Conservation (phyloP, 495 filamentous ascomycete species). For the Xylaria bambusicola region DNA sequence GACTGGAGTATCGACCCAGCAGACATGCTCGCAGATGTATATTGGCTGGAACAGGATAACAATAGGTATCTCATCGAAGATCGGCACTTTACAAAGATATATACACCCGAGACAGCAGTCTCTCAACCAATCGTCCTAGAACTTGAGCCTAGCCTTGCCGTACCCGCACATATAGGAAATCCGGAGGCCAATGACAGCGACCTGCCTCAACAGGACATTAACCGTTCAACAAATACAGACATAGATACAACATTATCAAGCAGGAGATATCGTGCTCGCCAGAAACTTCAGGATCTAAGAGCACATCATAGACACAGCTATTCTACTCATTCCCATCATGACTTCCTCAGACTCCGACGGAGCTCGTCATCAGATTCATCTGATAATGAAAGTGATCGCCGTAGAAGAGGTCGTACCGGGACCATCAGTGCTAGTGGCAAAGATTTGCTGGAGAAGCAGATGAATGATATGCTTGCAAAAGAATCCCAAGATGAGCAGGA, state of each 20-base stretch:
- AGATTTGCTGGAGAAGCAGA: constrained; percentile 66
- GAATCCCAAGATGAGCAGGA: constrained; percentile 46
- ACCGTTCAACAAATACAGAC: constrained; percentile 31
- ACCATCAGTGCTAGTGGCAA: constrained; percentile 45
- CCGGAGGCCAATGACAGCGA: constrained; percentile 18
- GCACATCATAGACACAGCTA: constrained; percentile 49
- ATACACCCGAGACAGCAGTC: constrained; percentile 45
- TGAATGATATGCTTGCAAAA: constrained; percentile 63
- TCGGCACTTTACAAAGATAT: constrained; percentile 68
- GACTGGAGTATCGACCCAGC: constrained; percentile 79
- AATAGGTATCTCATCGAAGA: constrained; percentile 78
- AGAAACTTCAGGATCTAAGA: constrained; percentile 52
- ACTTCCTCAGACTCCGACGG: constrained; percentile 40
- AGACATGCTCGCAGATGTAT: constrained; percentile 80
- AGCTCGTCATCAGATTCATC: constrained; percentile 50
- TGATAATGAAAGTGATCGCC: constrained; percentile 47
- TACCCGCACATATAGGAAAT: constrained; percentile 15
- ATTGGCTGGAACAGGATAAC: constrained; percentile 77
- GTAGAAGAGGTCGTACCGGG: constrained; percentile 36
- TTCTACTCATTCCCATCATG: constrained; percentile 39
- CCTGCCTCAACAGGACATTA: constrained; percentile 28
- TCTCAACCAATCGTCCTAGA: constrained; percentile 19
- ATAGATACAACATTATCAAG: constrained; percentile 30
- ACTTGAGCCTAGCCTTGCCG: constrained; percentile 16
- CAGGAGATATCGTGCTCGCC: constrained; percentile 47